Conservation (phyloP, 352 stramenopile genomes). For the Globisporangium takayamanum region DNA sequence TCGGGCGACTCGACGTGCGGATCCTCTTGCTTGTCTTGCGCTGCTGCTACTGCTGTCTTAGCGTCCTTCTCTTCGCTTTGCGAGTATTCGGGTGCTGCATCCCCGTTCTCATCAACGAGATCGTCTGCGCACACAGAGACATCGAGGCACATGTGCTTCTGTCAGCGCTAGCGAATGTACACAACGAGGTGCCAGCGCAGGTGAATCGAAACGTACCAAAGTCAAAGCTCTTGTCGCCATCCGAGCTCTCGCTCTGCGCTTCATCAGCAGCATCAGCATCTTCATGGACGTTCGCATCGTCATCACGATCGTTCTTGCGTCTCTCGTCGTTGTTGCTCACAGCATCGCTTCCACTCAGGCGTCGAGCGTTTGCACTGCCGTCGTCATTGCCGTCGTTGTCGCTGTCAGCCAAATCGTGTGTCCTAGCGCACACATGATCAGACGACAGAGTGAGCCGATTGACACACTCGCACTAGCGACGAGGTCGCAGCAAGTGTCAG, state of each 20-base stretch:
- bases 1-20: neutral
- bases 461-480: neutral
- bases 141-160: neutral
- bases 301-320: too few species aligned
- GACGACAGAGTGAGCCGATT: neutral
- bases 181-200: neutral
- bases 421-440: neutral
- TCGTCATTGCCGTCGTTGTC: neutral
- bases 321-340: neutral
- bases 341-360: neutral
- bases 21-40: neutral
- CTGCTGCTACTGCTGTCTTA: neutral
- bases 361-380: neutral
- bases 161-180: neutral
- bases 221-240: slow-evolving; percentile 30
- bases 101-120: slow-evolving; percentile 21
- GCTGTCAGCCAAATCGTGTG: neutral
- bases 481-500: neutral
- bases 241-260: neutral
- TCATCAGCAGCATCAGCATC: slow-evolving; percentile 1
- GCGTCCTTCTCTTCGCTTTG: neutral
- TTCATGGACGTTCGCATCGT: slow-evolving; percentile 3
- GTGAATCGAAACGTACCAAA: slow-evolving; percentile 28
- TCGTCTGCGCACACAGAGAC: slow-evolving; percentile 18
- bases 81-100: neutral